Conservation (phyloP, 371 early-diverging fungal genomes). For the Circinella minor region DNA sequence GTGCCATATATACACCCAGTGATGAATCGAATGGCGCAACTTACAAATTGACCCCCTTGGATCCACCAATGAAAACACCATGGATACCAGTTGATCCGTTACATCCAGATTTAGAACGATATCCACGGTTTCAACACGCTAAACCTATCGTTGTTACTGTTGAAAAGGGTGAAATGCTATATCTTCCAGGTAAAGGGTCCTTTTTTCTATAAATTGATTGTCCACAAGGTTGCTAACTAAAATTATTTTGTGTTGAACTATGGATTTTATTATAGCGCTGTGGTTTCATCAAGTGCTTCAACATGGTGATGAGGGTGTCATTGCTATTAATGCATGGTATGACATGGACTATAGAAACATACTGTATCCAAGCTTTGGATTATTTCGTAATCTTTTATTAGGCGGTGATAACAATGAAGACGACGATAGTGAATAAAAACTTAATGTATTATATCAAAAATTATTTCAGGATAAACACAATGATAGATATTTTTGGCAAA, state of each 20-base stretch:
- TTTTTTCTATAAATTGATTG: neutral
- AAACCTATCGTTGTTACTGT: constrained; percentile 62
- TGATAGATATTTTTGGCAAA: too few relatives aligned
- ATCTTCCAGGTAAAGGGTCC: constrained; percentile 59
- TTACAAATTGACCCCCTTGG: constrained; percentile 43
- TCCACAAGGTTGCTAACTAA: neutral
- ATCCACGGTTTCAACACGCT: constrained; percentile 60
- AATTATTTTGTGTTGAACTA: too few relatives aligned
- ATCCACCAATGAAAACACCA: constrained; percentile 49
- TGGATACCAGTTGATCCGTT: constrained; percentile 74
- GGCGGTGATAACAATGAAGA: neutral
- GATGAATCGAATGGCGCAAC: constrained; percentile 20
- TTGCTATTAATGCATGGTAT: constrained; percentile 86
- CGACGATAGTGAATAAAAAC: neutral
- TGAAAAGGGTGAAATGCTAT: constrained; percentile 73
- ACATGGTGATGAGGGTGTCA: constrained; percentile 62
- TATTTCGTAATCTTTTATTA: constrained; percentile 34
- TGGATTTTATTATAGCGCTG: constrained; percentile 40
- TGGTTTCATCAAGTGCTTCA: constrained; percentile 85
- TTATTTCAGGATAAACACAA: too few relatives aligned
- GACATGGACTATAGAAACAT: constrained; percentile 66
- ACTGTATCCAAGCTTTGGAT: constrained; percentile 39
- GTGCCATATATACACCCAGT: constrained; percentile 54
- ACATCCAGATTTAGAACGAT: constrained; percentile 45
- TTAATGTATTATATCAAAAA: too few relatives aligned